Percentiles rank a stretch among this genome's conserved stretches.
phyloP scores from a whole-genome alignment of 2,329 filamentous ascomycete species.

The Fusarium albosuccineum region DNA sequence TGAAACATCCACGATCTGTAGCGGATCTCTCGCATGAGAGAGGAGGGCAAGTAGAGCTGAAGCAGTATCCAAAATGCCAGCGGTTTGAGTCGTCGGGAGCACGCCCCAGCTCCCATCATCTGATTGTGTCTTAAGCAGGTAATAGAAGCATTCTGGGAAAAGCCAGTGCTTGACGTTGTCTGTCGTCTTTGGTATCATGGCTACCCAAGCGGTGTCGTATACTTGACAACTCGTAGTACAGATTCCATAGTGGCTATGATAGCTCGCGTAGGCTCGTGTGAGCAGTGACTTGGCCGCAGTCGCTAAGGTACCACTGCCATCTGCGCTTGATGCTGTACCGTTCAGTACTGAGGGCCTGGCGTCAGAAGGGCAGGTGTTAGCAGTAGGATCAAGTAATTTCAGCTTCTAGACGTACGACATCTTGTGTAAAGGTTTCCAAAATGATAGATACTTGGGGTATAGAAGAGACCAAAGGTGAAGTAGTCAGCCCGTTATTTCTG shows the following conservation, averaged over 20 bases:
- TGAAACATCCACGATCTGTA: not conserved
- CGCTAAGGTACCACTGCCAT: not conserved
- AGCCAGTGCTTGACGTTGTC: not conserved
- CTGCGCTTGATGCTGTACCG: not conserved
- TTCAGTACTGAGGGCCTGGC: not conserved
- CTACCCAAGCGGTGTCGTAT: constrained; percentile 16
- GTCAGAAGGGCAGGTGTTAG: not conserved
- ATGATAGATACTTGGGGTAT: not conserved
- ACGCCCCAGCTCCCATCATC: not conserved
- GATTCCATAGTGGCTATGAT: not conserved
- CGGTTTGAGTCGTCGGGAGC: not conserved
- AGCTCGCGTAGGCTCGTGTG: not conserved
- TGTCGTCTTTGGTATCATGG: not conserved
- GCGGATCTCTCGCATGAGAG: not conserved
- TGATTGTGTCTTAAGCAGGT: not conserved
- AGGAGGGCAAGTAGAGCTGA: not conserved
- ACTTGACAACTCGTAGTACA: constrained; percentile 4
- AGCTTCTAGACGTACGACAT: not conserved
- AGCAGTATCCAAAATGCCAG: constrained; percentile 5
- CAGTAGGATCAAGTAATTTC: not conserved
- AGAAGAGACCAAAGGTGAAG: not conserved
- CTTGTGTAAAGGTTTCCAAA: not conserved
- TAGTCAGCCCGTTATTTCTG: too few relatives aligned
- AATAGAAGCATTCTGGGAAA: constrained; percentile 6
- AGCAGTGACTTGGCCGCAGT: not conserved